These are phyloP conservation scores for Cymodocea nodosa DNA, from an alignment of 116 monocot species.

Conservation along the genomic window DNA sequence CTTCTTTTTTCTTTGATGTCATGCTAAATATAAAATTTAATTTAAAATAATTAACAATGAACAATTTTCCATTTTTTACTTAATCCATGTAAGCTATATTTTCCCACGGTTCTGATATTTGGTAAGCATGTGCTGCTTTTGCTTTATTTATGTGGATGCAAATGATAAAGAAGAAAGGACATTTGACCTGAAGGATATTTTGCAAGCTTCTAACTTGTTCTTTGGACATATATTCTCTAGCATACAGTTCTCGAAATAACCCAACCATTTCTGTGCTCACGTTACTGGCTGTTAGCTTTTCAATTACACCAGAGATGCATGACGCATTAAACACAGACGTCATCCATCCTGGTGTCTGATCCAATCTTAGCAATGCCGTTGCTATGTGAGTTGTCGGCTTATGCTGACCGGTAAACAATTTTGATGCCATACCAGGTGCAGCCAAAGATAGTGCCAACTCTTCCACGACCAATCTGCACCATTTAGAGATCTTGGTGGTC, in stretches of 20 bases:
- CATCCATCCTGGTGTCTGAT: conserved; percentile 40
- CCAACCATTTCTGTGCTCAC: conserved; percentile 64
- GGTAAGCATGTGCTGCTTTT: too few species aligned
- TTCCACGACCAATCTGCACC: conserved; percentile 65
- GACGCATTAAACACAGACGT: conserved; percentile 37
- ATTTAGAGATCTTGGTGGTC: conserved; percentile 31
- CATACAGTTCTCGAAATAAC: conserved; percentile 52
- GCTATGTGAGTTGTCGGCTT: conserved; percentile 60
- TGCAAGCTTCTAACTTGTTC: conserved; percentile 40
- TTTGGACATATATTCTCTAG: conserved; percentile 39
- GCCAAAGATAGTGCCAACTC: conserved; percentile 53
- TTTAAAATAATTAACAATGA: too few species aligned
- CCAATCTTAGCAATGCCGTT: conserved; percentile 38
- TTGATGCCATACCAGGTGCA: conserved; percentile 51
- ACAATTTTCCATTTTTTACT: too few species aligned
- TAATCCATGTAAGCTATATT: too few species aligned
- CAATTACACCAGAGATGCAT: conserved; percentile 51
- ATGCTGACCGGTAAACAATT: conserved; percentile 45
- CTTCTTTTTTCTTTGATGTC: too few species aligned
- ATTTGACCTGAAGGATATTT: conserved; percentile 58
- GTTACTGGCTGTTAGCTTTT: conserved; percentile 51
- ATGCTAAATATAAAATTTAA: too few species aligned
- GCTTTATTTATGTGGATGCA: not conserved
- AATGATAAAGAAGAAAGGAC: not conserved
- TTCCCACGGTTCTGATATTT: too few species aligned